These are phyloP conservation scores for Vitis amurensis DNA, from an alignment of 164 flowering plant species.

Conservation along the genomic window DNA sequence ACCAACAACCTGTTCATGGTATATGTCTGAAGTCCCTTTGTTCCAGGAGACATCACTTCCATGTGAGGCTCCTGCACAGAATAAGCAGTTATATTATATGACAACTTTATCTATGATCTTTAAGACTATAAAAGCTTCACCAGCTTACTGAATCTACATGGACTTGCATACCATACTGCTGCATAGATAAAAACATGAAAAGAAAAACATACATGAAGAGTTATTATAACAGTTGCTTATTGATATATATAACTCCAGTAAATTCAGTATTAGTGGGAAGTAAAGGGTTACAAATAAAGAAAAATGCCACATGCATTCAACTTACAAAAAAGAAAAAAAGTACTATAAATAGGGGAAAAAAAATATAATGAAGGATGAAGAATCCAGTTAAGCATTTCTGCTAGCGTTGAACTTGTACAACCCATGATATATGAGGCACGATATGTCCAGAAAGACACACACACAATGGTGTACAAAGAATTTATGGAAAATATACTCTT, in stretches of 20 bases:
- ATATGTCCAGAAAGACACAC: too few relatives aligned
- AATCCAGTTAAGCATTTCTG: too few relatives aligned
- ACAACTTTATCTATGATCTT: background rate
- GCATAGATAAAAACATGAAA: background rate
- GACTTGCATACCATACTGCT: background rate
- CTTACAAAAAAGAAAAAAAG: too few relatives aligned
- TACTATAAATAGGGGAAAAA: too few relatives aligned
- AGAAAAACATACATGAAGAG: background rate
- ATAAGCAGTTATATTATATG: background rate
- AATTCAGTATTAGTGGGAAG: too few relatives aligned
- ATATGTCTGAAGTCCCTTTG: conserved; percentile 72
- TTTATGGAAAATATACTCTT: too few relatives aligned
- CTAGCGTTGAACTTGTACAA: too few relatives aligned
- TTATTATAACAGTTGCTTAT: background rate
- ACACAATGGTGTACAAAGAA: too few relatives aligned
- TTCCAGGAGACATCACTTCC: conserved; percentile 89
- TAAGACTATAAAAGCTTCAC: background rate
- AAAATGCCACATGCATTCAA: too few relatives aligned
- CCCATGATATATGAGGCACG: too few relatives aligned
- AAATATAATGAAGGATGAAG: too few relatives aligned
- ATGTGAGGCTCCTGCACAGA: conserved; percentile 82
- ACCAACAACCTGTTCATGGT: conserved; percentile 75
- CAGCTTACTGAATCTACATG: background rate
- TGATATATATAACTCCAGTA: background rate
- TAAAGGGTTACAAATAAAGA: too few relatives aligned